Evolutionary conservation across 495 filamentous ascomycete species (phyloP), one percentile per base, ranked within the genome.

Genomic region (Aspergillus conjunctus): DNA sequence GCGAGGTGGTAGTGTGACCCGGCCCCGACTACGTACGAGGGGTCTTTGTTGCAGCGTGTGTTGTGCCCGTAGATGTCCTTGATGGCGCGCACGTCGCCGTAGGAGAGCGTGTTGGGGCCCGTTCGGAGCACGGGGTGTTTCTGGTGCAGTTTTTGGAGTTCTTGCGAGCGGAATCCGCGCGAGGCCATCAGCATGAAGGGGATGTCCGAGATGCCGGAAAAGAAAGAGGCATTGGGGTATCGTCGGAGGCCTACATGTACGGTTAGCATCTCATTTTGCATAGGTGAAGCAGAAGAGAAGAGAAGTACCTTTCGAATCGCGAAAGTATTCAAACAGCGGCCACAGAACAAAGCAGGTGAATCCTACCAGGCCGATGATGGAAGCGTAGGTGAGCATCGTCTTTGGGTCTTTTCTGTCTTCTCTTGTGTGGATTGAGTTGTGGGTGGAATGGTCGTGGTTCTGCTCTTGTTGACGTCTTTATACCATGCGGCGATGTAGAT

Each of bases 31-130:
- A 65, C 51, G 64, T 85, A 85, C 7, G 72, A 74, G 7, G 61
- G 64, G 55, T 82, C 81, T 52, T 85, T 85, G 56, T 66, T 70
- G 58, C 78, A 81, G 51, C 71, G 71, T 0, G 82, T 82, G 52
- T 69, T 73, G 64, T 85, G 82, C 30, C 81, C 81, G 59, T 83
- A 85, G 53, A 85, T 83, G 45, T 84, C 82, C 62, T 81, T 79
- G 64, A 84, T 83, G 22, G 83, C 83, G 21, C 56, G 64, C 12
- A 54, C 71, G 33, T 69, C 73, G 9, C 73, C 72, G 61, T 76
- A 85, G 0, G 81, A 84, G 0, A 85, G 69, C 22, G 71, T 68
- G 55, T 84, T 85, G 1, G 83, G 82, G 1, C 80, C 80, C 1
- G 74, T 82, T 8, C 82, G 80, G 54, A 85, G 69, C 15, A 85